Percentiles rank a stretch among this genome's conserved stretches.
Conservation (phyloP, 345 rosid species). For the Citrus hindsii region DNA sequence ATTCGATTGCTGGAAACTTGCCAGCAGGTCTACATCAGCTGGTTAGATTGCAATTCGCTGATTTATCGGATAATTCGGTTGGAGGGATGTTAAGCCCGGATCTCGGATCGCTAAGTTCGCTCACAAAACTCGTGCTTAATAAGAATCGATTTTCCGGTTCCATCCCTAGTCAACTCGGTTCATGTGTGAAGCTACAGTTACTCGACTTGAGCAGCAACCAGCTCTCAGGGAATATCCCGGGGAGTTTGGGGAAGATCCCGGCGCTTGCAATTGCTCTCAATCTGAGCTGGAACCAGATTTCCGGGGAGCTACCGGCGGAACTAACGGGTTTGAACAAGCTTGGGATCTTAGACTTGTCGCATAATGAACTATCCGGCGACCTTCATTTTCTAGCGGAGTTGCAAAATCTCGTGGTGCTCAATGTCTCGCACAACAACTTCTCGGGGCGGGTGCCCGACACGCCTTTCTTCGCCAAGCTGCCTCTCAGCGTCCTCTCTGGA, state of each 20-base stretch:
- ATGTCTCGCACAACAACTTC: slow-evolving; percentile 77
- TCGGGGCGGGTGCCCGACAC: slow-evolving; percentile 77
- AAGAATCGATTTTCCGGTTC: slow-evolving; percentile 60
- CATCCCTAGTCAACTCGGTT: slow-evolving; percentile 62
- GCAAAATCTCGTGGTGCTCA: slow-evolving; percentile 83
- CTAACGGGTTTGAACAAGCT: slow-evolving; percentile 62
- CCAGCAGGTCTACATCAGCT: slow-evolving; percentile 46
- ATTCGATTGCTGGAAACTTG: slow-evolving; percentile 60
- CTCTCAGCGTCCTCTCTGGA: slow-evolving; percentile 59
- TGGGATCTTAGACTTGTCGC: slow-evolving; percentile 65
- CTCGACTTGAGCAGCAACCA: slow-evolving; percentile 67
- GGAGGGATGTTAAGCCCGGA: slow-evolving; percentile 51
- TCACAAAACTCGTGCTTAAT: slow-evolving; percentile 66
- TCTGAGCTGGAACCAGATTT: slow-evolving; percentile 69
- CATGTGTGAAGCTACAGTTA: slow-evolving; percentile 67
- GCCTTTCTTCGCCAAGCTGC: slow-evolving; percentile 75
- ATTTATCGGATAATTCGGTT: slow-evolving; percentile 61
- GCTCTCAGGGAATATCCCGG: slow-evolving; percentile 59
- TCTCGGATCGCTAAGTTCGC: slow-evolving; percentile 57
- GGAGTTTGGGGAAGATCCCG: slow-evolving; percentile 59
- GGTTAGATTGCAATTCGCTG: slow-evolving; percentile 51
- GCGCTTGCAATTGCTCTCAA: slow-evolving; percentile 73
- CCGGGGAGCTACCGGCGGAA: slow-evolving; percentile 53
- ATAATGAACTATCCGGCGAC: slow-evolving; percentile 68
- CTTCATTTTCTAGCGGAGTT: slow-evolving; percentile 48